Base-by-base conservation (phyloP, 2,329 filamentous ascomycete genomes). In the Botryotinia narcissicola region DNA sequence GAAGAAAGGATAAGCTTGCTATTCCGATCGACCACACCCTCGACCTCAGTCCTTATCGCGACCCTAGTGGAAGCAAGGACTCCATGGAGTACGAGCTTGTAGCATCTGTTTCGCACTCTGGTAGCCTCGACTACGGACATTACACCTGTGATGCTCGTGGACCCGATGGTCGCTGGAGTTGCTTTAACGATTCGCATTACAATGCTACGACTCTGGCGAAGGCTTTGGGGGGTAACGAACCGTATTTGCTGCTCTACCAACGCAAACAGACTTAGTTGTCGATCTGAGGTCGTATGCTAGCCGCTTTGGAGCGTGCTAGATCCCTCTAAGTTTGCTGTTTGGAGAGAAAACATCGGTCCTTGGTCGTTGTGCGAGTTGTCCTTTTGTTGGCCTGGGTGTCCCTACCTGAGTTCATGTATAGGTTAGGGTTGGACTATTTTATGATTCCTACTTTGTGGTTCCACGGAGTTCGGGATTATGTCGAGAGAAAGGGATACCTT, bases 61-160 rank as follows among this genome's bases (percentile, higher is more conserved):
- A 71, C 60, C 73, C 62, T 51, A 73, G 25, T 42, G 64, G 57
- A 29, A 60, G 69, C 66, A 32, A 42, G 73, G 12, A 74, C 59
- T 29, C 63, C 42, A 54, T 77, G 35, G 73, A 61, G 37, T 83
- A 82, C 71, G 76, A 80, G 48, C 76, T 82, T 20, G 67, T 74
- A 3, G 76, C 80, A 16, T 78, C 81, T 4, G 75, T 83, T 16
- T 77, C 78, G 60, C 81, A 83, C 71, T 51, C 25, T 3, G 79
- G 79, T 12, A 74, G 20, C 10, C 37, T 70, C 5, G 68, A 70
- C 20, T 72, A 16, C 18, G 79, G 79, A 3, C 79, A 80, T 57
- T 80, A 80, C 63, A 68, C 76, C n/a, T 77, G 75, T 60, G 67
- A 71, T 67, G 75, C 77, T 4, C 73, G 71, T 29, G 78, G 75